phyloP scores from a whole-genome alignment of 2,329 filamentous ascomycete genomes.

The Xylaria sp. region DNA sequence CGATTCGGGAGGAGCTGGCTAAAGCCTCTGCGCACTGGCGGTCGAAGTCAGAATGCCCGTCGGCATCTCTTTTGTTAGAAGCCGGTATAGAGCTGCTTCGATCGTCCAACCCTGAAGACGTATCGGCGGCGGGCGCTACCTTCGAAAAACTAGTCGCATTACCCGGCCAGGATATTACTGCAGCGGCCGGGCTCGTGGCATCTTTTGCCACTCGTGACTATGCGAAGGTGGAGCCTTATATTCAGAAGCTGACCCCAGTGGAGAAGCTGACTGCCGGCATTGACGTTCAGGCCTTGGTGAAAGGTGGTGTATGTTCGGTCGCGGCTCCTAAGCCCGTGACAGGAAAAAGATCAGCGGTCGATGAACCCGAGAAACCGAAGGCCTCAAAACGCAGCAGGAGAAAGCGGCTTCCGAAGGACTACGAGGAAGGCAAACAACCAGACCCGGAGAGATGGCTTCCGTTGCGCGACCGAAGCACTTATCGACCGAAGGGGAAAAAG shows the following conservation, averaged over 20 bases:
- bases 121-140: conserved; percentile 66
- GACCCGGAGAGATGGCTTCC: conserved; percentile 94
- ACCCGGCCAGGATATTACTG: conserved; percentile 61
- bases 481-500: conserved; percentile 87
- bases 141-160: conserved; percentile 67
- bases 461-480: conserved; percentile 79
- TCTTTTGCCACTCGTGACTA: conserved; percentile 63
- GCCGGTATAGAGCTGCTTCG: conserved; percentile 78
- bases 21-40: conserved; percentile 81
- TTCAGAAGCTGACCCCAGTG: conserved; percentile 55
- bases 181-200: conserved; percentile 79
- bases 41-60: conserved; percentile 46
- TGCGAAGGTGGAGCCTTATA: conserved; percentile 48
- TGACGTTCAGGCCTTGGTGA: conserved; percentile 58
- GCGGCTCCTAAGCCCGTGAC: conserved; percentile 36
- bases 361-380: conserved; percentile 36
- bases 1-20: conserved; percentile 67
- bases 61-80: conserved; percentile 67
- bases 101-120: conserved; percentile 63
- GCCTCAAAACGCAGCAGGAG: conserved; percentile 49
- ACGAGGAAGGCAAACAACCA: conserved; percentile 69
- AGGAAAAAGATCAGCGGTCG: conserved; percentile 46
- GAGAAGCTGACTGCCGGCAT: conserved; percentile 55
- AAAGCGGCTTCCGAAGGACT: conserved; percentile 62
- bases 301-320: conserved; percentile 56